Base-by-base conservation (phyloP, 768 basidiomycete genomes). In the Leccinum longicurvipes region DNA sequence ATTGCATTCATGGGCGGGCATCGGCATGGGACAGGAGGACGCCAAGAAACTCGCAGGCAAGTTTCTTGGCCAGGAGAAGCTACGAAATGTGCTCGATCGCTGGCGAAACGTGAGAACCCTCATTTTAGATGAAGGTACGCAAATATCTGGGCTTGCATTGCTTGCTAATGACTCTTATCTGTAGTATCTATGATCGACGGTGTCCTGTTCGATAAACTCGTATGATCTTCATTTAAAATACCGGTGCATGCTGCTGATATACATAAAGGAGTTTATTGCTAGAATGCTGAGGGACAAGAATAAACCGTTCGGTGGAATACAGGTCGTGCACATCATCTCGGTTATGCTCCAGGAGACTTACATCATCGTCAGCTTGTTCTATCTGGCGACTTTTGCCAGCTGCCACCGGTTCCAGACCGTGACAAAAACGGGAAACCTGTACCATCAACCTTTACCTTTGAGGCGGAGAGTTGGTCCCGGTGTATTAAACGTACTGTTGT, bases 161-260 rank as follows among this genome's bases (percentile, higher is more conserved):
- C 23, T 41, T 28, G 25, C 46, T 55, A 15, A 55, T 6, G 46
- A 25, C 31, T 44, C 36, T 46, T 61, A 41, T 29, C 12, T 47
- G 11, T 52, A 94, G 91, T 95, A 50, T 94, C 93, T 1, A 94
- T 96, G 93, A 81, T 96, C 23, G 90, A 93, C 59, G 91, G 87
- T 5, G 63, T 63, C 9, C 71, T 91, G 3, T 92, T 93, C 60
- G 91, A 95, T 68, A 93, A 90, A 66, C 79, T 95, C 54, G 89
- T 87, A 73, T 58, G 62, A 46, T 12, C 31, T 41, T 27, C 6
- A 25, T 23, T 25, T 4, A 73, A 41, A 29, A 72, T 74, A 34
- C 71, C 72, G 25, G 72, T 74, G 2, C 74, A 75, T 48, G 17
- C 1, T 25, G 67, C 77, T 67, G 63, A 68, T 48, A 41, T 6